These are phyloP conservation scores for Adiantum capillusveneris DNA, from an alignment of 75 land plant species.

Conservation along the genomic window DNA sequence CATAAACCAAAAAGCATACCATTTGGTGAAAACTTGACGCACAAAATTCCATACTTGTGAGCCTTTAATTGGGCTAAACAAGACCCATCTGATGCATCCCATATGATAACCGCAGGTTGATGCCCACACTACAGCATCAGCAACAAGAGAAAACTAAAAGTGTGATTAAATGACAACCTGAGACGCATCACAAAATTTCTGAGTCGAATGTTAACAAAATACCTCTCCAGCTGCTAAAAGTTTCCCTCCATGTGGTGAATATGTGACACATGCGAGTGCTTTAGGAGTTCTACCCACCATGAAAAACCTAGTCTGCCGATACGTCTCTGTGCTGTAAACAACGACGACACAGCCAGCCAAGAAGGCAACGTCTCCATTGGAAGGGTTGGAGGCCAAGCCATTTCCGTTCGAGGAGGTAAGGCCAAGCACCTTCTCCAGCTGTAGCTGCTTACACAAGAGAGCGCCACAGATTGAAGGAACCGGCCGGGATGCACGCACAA, in stretches of 20 bases:
- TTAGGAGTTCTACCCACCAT: conserved; percentile 43
- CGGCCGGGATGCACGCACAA: not conserved
- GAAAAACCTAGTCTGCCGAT: conserved; percentile 37
- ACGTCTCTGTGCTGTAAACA: conserved; percentile 41
- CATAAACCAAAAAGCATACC: conserved; percentile 20
- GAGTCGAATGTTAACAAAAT: not conserved
- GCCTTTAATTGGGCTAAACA: conserved; percentile 50
- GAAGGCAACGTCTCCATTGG: conserved; percentile 42
- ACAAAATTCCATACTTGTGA: conserved; percentile 57
- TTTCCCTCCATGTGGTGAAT: conserved; percentile 43
- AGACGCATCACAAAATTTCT: too few relatives aligned
- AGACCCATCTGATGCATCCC: conserved; percentile 45
- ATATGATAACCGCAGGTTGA: conserved; percentile 58
- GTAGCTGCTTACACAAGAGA: conserved; percentile 27
- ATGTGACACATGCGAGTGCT: conserved; percentile 51
- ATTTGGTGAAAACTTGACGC: conserved; percentile 58
- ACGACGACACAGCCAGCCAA: conserved; percentile 72
- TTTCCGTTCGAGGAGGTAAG: conserved; percentile 41
- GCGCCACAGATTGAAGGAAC: not conserved
- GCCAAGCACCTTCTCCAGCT: conserved; percentile 59
- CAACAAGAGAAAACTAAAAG: too few relatives aligned
- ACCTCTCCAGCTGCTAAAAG: conserved; percentile 73
- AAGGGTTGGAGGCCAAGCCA: conserved; percentile 42
- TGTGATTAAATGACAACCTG: too few relatives aligned
- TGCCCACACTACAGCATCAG: conserved; percentile 44